Conservation (phyloP, 1,139 yeast species). For the Candida labiduridarum region DNA sequence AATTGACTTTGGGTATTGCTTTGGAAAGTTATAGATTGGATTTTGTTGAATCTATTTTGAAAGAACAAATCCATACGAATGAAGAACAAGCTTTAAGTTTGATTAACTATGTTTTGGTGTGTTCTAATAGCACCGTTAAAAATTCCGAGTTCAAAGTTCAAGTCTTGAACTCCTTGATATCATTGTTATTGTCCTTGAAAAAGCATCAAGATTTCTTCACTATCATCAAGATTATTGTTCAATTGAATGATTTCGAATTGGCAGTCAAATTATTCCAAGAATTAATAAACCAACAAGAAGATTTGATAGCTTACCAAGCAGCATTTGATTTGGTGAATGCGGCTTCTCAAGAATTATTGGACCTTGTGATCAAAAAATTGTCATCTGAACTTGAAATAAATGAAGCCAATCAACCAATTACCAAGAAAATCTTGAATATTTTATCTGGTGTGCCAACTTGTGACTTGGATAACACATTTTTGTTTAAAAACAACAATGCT, state of each 20-base stretch:
- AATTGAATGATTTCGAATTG: slow-evolving; percentile 72
- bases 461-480: slow-evolving; percentile 87
- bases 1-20: slow-evolving; percentile 88
- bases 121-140: slow-evolving; percentile 64
- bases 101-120: slow-evolving; percentile 75
- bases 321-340: slow-evolving; percentile 93
- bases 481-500: slow-evolving; percentile 84
- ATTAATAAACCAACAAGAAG: slow-evolving; percentile 46
- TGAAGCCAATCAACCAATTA: slow-evolving; percentile 20
- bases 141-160: slow-evolving; percentile 66
- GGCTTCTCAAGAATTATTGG: slow-evolving; percentile 90
- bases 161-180: slow-evolving; percentile 65
- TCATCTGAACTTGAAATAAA: slow-evolving; percentile 32
- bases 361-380: slow-evolving; percentile 54
- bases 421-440: slow-evolving; percentile 60
- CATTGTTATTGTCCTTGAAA: slow-evolving; percentile 57
- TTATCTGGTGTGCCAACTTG: slow-evolving; percentile 94
- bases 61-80: slow-evolving; percentile 38
- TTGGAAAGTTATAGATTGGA: slow-evolving; percentile 88
- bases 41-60: slow-evolving; percentile 66
- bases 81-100: slow-evolving; percentile 55
- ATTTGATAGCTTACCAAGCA: slow-evolving; percentile 80
- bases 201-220: slow-evolving; percentile 78
- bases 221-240: slow-evolving; percentile 83
- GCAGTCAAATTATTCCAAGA: slow-evolving; percentile 71